Conservation (phyloP, 164 flowering plant species). For the Santalum album region DNA sequence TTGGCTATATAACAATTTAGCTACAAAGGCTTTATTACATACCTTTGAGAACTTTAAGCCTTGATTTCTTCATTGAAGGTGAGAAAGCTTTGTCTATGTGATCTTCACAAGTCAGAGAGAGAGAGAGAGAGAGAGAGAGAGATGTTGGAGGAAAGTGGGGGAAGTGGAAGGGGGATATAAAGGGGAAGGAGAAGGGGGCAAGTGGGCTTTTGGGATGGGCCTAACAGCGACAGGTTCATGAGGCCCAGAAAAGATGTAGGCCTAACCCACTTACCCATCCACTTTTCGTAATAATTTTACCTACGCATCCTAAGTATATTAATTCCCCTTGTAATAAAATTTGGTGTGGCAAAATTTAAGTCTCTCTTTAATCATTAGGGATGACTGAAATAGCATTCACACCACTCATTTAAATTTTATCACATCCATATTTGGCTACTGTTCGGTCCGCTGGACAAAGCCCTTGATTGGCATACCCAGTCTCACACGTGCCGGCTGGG, state of each 20-base stretch:
- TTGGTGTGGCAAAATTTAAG: too few relatives aligned
- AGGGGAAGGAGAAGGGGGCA: conserved; percentile 4
- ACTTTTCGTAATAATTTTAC: too few relatives aligned
- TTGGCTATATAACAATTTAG: background rate
- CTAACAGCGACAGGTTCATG: conserved; percentile 21
- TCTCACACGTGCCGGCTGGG: too few relatives aligned
- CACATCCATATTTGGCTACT: too few relatives aligned
- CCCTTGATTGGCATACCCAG: too few relatives aligned
- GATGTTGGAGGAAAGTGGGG: background rate
- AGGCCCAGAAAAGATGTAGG: conserved; percentile 24
- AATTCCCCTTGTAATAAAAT: too few relatives aligned
- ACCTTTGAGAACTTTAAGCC: conserved; percentile 19
- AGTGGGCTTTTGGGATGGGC: conserved; percentile 28
- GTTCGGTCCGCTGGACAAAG: too few relatives aligned
- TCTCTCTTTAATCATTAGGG: too few relatives aligned
- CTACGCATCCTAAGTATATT: too few relatives aligned
- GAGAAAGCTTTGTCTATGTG: conserved; percentile 6
- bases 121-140: conserved; percentile 12
- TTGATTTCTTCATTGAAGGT: conserved; percentile 13
- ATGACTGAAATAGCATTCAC: too few relatives aligned
- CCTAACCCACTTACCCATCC: background rate
- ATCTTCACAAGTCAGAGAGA: conserved; percentile 6
- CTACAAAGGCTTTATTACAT: too few relatives aligned
- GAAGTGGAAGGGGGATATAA: background rate
- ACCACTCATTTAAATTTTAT: too few relatives aligned